Percentiles rank a stretch among this genome's conserved stretches.
Conservation (phyloP, 257 asterid genomes). For the Ocimum tenuiflorum region DNA sequence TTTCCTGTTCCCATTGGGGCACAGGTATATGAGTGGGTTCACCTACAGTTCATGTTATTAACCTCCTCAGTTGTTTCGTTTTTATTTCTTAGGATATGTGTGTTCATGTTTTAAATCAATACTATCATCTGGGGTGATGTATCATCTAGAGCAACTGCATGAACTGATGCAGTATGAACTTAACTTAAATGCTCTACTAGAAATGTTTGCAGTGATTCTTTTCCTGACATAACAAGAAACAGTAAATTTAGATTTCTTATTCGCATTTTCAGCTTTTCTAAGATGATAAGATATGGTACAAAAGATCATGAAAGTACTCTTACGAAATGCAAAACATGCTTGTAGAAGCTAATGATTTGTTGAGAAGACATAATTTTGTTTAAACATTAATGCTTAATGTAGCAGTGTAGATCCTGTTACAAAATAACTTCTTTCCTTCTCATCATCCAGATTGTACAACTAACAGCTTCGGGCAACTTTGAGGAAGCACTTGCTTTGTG, state of each 20-base stretch:
- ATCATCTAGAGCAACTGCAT: background rate
- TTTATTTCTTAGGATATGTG: background rate
- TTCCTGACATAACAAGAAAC: background rate
- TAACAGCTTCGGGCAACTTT: constrained; percentile 94
- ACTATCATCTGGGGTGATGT: constrained; percentile 3
- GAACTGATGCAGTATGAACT: background rate
- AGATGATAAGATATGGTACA: background rate
- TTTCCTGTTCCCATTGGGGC: constrained; percentile 99
- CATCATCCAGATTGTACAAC: constrained; percentile 77
- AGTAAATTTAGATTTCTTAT: background rate
- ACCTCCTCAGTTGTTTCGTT: background rate
- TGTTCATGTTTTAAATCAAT: constrained; percentile 4
- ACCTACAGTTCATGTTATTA: constrained; percentile 13
- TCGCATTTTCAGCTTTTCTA: constrained; percentile 1
- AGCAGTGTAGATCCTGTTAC: constrained; percentile 1
- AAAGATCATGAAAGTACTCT: background rate
- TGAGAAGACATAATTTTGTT: background rate
- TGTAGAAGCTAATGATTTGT: background rate
- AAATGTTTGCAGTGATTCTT: background rate
- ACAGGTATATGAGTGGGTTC: constrained; percentile 50
- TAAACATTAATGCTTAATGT: constrained; percentile 9
- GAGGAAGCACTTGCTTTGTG: constrained; percentile 98
- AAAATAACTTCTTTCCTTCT: constrained; percentile 18
- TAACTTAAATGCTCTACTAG: constrained; percentile 1
- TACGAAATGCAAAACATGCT: background rate